Evolutionary conservation across 1,139 yeast species (phyloP).

Genomic region (Debaryomyces fabryi): DNA sequence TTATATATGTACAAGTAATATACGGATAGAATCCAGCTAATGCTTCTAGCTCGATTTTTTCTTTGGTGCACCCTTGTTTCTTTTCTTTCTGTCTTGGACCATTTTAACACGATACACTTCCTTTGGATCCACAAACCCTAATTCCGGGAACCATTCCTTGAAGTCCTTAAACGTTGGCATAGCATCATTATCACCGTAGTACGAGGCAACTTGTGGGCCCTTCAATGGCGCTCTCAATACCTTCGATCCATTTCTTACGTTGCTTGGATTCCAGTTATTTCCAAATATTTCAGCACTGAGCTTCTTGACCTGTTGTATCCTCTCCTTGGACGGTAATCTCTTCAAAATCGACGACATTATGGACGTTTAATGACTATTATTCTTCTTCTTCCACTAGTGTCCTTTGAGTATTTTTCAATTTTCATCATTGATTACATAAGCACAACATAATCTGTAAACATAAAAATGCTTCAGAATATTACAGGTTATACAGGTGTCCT

Average conservation of each 20-base stretch:
- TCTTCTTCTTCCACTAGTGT: not conserved
- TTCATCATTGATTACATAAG: not conserved
- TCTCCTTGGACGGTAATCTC: constrained; percentile 29
- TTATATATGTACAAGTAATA: constrained; percentile 13
- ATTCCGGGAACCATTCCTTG: constrained; percentile 58
- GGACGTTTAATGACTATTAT: not conserved
- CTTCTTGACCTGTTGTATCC: constrained; percentile 33
- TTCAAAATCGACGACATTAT: constrained; percentile 20
- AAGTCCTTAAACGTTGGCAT: constrained; percentile 66
- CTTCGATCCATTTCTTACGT: constrained; percentile 74
- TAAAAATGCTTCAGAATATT: not conserved
- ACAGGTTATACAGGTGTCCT: not conserved
- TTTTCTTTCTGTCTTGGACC: constrained; percentile 72
- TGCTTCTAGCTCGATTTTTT: constrained; percentile 48
- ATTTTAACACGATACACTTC: constrained; percentile 71
- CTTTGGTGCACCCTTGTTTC: constrained; percentile 93
- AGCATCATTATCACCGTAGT: constrained; percentile 72
- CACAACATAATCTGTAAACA: not conserved
- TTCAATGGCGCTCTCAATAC: constrained; percentile 70
- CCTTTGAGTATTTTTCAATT: not conserved
- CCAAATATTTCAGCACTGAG: constrained; percentile 37
- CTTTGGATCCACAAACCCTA: constrained; percentile 68
- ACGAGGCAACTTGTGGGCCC: constrained; percentile 72
- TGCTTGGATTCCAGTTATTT: constrained; percentile 60
- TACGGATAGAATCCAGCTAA: not conserved